Evolutionary conservation across 192 early-diverging fungal species (phyloP).

Genomic region (Dissophora globulifera): DNA sequence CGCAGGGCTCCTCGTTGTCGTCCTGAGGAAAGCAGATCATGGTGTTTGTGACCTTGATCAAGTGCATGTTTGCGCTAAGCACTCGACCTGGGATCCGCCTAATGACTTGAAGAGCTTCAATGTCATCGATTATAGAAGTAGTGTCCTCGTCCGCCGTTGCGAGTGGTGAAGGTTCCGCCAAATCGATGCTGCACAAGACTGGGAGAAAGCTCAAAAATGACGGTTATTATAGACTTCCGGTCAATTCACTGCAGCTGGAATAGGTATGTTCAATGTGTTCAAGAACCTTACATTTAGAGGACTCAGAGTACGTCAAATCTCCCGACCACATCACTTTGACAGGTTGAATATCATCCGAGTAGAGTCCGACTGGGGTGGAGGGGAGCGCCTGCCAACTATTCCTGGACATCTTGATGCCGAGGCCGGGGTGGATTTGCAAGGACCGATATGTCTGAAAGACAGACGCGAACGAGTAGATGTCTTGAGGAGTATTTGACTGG

Average conservation of each 20-base stretch:
- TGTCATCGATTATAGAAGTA: not conserved
- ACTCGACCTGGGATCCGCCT: conserved; percentile 9
- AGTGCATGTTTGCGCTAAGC: conserved; percentile 10
- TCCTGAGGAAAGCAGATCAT: conserved; percentile 24
- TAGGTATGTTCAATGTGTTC: no score
- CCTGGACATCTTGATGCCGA: conserved; percentile 37
- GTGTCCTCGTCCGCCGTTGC: not conserved
- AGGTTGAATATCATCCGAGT: not conserved
- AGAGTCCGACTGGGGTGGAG: not conserved
- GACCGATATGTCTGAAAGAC: conserved; percentile 36
- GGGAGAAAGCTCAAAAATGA: not conserved
- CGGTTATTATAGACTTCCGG: not conserved
- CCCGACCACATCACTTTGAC: conserved; percentile 21
- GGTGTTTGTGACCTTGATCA: not conserved
- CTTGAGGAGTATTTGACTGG: not conserved
- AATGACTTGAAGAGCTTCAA: conserved; percentile 18
- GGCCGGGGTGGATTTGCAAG: conserved; percentile 33
- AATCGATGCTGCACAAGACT: conserved; percentile 18
- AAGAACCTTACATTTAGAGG: conserved; percentile 16
- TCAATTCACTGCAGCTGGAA: no score
- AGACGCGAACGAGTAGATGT: conserved; percentile 28
- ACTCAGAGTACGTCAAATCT: conserved; percentile 7
- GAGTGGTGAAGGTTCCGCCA: not conserved
- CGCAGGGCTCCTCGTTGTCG: conserved; percentile 6
- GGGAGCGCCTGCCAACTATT: conserved; percentile 35